Percentiles rank a stretch among this genome's conserved stretches.
Evolutionary conservation across 2,329 filamentous ascomycete genomes (phyloP).

Genomic region (Pseudodiploospora longispora): DNA sequence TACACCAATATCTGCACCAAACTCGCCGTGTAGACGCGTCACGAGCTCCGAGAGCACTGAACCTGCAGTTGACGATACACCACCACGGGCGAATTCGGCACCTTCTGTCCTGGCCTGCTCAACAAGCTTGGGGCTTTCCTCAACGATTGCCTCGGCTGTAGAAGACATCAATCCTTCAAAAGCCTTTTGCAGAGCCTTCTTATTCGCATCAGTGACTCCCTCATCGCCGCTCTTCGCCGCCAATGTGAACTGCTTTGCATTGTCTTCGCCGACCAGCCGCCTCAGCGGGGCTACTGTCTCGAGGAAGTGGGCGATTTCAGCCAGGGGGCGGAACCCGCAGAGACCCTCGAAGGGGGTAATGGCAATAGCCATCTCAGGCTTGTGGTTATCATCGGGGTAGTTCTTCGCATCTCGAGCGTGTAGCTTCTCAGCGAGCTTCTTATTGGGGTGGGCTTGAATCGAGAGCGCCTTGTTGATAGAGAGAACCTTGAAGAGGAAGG

Average conservation of each 20-base stretch:
- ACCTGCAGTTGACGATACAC: conserved; percentile 59
- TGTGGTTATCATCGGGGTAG: conserved; percentile 99
- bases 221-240: conserved; percentile 36
- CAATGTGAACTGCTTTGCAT: conserved; percentile 47
- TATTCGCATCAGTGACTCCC: conserved; percentile 52
- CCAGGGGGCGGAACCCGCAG: conserved; percentile 85
- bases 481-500: conserved; percentile 96
- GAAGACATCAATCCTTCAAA: conserved; percentile 81
- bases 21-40: conserved; percentile 68
- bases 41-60: conserved; percentile 71
- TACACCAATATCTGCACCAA: conserved; percentile 82
- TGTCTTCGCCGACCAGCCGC: conserved; percentile 57
- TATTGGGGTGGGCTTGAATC: conserved; percentile 95
- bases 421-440: conserved; percentile 78
- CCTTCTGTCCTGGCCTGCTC: conserved; percentile 60
- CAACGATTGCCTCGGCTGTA: conserved; percentile 45
- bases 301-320: conserved; percentile 81
- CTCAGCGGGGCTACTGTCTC: conserved; percentile 48
- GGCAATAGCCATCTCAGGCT: conserved; percentile 98
- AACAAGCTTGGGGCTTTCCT: conserved; percentile 60
- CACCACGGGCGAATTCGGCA: conserved; percentile 64
- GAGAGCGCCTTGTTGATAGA: conserved; percentile 93
- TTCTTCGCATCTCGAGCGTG: conserved; percentile 83
- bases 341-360: conserved; percentile 94
- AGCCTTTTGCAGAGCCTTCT: conserved; percentile 63